Conservation (phyloP, 371 early-diverging fungal genomes). For the Actinomortierella wolfii region DNA sequence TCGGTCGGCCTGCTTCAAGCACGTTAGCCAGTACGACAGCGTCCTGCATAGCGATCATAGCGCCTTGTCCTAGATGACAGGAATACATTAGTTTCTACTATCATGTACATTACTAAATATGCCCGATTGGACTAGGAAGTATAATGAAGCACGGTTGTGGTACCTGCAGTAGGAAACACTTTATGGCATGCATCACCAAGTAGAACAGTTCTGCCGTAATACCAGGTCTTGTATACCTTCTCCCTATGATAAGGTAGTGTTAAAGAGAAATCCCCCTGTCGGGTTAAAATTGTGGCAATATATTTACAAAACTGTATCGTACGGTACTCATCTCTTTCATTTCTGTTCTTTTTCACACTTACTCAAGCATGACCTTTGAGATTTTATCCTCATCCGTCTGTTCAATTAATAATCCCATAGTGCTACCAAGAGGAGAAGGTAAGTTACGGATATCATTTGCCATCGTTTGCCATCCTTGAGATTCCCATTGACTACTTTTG, state of each 20-base stretch:
- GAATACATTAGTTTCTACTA: background rate
- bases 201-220: slow-evolving; percentile 1
- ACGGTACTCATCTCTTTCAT: too few relatives aligned
- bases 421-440: too few relatives aligned
- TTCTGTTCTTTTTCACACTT: too few relatives aligned
- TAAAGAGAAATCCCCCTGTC: too few relatives aligned
- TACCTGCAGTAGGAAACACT: background rate
- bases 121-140: background rate
- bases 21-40: slow-evolving; percentile 5
- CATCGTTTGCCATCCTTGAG: background rate
- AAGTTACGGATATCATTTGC: too few relatives aligned
- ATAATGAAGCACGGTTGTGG: background rate
- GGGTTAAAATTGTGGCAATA: too few relatives aligned
- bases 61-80: slow-evolving; percentile 1
- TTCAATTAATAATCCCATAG: background rate
- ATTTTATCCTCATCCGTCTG: slow-evolving; percentile 12
- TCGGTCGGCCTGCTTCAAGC: background rate
- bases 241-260: background rate
- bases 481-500: slow-evolving; percentile 5
- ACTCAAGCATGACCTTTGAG: slow-evolving; percentile 28
- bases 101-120: too few relatives aligned
- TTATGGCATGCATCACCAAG: slow-evolving; percentile 5
- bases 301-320: too few relatives aligned
- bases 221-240: slow-evolving; percentile 12
- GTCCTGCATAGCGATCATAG: slow-evolving; percentile 3